Base-by-base conservation (phyloP, 495 filamentous ascomycete species). In the Penicillium odoratum region DNA sequence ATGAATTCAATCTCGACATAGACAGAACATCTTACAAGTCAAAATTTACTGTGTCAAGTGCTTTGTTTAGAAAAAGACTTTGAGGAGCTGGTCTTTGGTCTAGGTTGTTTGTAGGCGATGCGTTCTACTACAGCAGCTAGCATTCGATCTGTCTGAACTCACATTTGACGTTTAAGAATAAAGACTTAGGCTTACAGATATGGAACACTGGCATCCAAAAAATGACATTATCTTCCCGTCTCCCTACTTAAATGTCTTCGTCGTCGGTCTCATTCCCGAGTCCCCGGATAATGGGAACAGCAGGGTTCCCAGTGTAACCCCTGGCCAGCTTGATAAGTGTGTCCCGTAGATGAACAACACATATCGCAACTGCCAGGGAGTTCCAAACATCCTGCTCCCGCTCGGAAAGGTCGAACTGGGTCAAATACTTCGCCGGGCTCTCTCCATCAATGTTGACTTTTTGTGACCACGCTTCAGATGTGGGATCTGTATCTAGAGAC, bases 351-450 rank as follows among this genome's bases (percentile, higher is more conserved):
- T 72, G 63, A 58, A 75, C 66, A 7, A 78, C 64, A 4, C 67
- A 55, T 36, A 81, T 77, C 1, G 76, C 71, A 30, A 81, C 45
- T 1, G 75, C 74, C 29, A 81, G 65, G 7, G 75, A 76, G 56
- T 77, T 76, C 79, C 79, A 82, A 2, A 79, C 76, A 60, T 81
- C 78, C 50, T 77, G 71, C 3, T 69, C 71, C 0, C 50, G 26
- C 15, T 75, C 70, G 3, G 65, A 63, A 34, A 79, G 63, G 56
- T 81, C 74, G 57, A 76, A 74, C 5, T 72, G 71, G 7, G 61
- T 69, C 21, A 81, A 64, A 33, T 69, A 72, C 30, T 68, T 70
- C 15, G 60, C 54, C 28, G 45, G 56, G 30, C 51, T 60, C 7
- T 66, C 60, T 1, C 36, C 30, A 18, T 59, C 54, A 16, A 30